phyloP scores from a whole-genome alignment of 768 basidiomycete species.

The Imleria badia region DNA sequence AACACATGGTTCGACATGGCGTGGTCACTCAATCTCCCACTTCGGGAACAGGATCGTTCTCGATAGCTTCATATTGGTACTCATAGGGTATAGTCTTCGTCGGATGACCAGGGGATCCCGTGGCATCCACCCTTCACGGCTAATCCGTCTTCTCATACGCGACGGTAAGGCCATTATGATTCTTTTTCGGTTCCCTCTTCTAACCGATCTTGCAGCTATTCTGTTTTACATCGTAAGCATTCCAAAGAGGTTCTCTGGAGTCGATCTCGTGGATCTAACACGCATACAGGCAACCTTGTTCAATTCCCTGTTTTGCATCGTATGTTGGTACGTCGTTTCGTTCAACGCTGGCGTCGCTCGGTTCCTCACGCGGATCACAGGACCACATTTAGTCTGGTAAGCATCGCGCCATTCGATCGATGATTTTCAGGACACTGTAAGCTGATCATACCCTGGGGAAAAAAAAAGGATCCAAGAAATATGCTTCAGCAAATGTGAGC shows the following conservation, averaged over 20 bases:
- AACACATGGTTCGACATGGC: neutral
- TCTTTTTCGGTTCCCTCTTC: neutral
- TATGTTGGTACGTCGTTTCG: slow-evolving; percentile 14
- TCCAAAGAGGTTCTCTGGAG: neutral
- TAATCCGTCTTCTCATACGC: slow-evolving; percentile 19
- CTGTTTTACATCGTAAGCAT: slow-evolving; percentile 17
- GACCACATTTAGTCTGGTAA: slow-evolving; percentile 9
- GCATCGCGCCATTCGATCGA: neutral
- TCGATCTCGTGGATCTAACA: neutral
- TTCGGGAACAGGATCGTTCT: slow-evolving; percentile 12
- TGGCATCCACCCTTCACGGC: neutral
- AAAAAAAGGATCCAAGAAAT: slow-evolving; percentile 19
- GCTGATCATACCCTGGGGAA: neutral
- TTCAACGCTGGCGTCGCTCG: neutral
- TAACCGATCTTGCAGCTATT: slow-evolving; percentile 7
- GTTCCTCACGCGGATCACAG: slow-evolving; percentile 4
- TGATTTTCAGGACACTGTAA: neutral
- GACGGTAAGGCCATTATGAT: slow-evolving; percentile 20
- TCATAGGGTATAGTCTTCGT: slow-evolving; percentile 6
- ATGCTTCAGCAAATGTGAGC: slow-evolving; percentile 8
- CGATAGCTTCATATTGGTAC: slow-evolving; percentile 9
- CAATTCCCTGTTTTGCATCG: slow-evolving; percentile 4
- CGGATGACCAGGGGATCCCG: neutral
- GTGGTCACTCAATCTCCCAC: neutral
- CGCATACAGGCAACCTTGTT: slow-evolving; percentile 5